phyloP scores from a whole-genome alignment of 208 protist species.

The Herpetomonas tarakana region DNA sequence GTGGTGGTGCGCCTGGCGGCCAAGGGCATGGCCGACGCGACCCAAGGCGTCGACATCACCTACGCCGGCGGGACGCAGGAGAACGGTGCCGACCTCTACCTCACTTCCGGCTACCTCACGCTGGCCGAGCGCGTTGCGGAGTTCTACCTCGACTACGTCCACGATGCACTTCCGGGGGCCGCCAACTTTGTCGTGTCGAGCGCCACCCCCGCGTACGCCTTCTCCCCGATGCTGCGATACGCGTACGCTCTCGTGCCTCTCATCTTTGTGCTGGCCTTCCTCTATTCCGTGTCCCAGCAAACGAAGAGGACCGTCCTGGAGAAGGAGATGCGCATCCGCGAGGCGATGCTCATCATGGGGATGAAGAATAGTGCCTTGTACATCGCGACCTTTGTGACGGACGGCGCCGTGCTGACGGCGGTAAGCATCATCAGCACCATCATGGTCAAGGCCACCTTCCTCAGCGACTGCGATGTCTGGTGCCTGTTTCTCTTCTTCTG shows the following conservation, averaged over 20 bases:
- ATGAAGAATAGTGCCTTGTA: slow-evolving; percentile 24
- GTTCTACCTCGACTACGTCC: slow-evolving; percentile 21
- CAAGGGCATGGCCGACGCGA: slow-evolving; percentile 1
- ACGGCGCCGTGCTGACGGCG: slow-evolving; percentile 18
- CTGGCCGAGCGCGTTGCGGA: slow-evolving; percentile 28
- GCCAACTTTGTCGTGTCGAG: not conserved
- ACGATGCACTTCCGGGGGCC: not conserved
- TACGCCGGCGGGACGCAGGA: slow-evolving; percentile 19
- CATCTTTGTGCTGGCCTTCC: slow-evolving; percentile 44
- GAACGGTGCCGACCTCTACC: slow-evolving; percentile 16
- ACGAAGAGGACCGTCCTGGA: slow-evolving; percentile 47
- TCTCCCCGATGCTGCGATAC: slow-evolving; percentile 15
- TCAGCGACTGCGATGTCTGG: slow-evolving; percentile 23
- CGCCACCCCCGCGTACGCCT: slow-evolving; percentile 14
- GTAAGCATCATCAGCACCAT: slow-evolving; percentile 23
- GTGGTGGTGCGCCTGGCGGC: slow-evolving; percentile 31
- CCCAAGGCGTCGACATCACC: slow-evolving; percentile 5
- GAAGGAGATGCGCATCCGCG: slow-evolving; percentile 57
- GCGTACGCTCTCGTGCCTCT: slow-evolving; percentile 6
- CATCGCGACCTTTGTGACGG: slow-evolving; percentile 13
- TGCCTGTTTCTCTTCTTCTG: slow-evolving; percentile 36
- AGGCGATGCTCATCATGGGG: slow-evolving; percentile 67
- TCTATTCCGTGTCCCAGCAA: slow-evolving; percentile 46
- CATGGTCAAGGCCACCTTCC: slow-evolving; percentile 22
- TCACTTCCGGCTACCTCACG: slow-evolving; percentile 39